Evolutionary conservation across 129 eudicot genomes (phyloP).

Genomic region (Saposhnikovia divaricata): DNA sequence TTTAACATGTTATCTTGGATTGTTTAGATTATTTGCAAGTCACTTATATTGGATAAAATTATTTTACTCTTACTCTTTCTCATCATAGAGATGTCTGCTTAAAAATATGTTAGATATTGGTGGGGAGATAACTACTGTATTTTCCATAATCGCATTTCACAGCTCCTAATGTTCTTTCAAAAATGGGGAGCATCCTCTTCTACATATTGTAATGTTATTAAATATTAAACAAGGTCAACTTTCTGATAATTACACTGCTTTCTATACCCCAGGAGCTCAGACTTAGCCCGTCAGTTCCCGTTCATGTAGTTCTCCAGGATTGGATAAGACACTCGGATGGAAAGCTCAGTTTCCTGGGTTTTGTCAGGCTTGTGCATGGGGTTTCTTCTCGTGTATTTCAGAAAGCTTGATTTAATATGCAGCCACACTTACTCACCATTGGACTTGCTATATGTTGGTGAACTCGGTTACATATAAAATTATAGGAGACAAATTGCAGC

Average conservation of each 20-base stretch:
- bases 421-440: conserved; percentile 7
- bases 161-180: neutral
- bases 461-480: conserved; percentile 8
- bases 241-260: neutral
- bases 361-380: conserved; percentile 91
- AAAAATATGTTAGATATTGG: neutral
- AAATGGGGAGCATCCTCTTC: neutral
- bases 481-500: conserved; percentile 8
- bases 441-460: conserved; percentile 1
- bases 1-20: neutral
- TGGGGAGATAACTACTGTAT: neutral
- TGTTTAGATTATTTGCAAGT: neutral
- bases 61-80: neutral
- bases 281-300: conserved; percentile 88
- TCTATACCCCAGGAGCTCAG: conserved; percentile 70
- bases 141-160: neutral
- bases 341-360: conserved; percentile 93
- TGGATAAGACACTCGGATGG: conserved; percentile 97
- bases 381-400: conserved; percentile 87
- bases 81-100: neutral
- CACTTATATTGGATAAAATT: neutral
- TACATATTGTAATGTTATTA: neutral
- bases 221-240: neutral
- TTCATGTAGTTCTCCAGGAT: conserved; percentile 95
- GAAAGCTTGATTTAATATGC: conserved; percentile 39